Percentiles rank a stretch among this genome's conserved stretches.
Conservation (phyloP, 2,329 filamentous ascomycete species). For the Pseudodiploospora longispora region DNA sequence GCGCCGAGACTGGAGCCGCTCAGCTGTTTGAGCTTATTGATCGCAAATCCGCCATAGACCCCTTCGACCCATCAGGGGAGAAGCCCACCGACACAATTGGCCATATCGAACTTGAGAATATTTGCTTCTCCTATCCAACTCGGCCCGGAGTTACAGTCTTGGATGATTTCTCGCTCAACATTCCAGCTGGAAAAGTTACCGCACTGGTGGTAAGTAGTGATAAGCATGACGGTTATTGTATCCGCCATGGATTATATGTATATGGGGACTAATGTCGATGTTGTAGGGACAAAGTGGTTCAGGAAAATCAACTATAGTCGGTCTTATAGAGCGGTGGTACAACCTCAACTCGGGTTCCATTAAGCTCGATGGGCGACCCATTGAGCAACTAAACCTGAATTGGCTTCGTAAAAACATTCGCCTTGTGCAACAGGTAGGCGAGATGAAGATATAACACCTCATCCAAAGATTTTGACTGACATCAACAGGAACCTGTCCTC, state of each 20-base stretch:
- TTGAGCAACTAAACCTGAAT: slow-evolving; percentile 27
- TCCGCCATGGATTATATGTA: background rate
- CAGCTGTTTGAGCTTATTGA: slow-evolving; percentile 32
- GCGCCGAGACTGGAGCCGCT: slow-evolving; percentile 26
- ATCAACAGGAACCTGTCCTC: slow-evolving; percentile 32
- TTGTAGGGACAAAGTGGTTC: slow-evolving; percentile 27
- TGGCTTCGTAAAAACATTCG: slow-evolving; percentile 30
- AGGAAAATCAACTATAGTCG: slow-evolving; percentile 32
- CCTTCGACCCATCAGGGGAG: slow-evolving; percentile 24
- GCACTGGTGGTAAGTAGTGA: slow-evolving; percentile 27
- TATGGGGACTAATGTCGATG: background rate
- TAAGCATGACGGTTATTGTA: background rate
- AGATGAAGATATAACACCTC: background rate
- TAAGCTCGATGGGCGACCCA: slow-evolving; percentile 26
- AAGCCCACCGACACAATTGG: slow-evolving; percentile 21
- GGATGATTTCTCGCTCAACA: slow-evolving; percentile 31
- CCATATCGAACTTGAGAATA: slow-evolving; percentile 28
- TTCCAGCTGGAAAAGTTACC: slow-evolving; percentile 38
- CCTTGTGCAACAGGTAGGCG: slow-evolving; percentile 26
- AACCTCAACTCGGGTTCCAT: slow-evolving; percentile 25
- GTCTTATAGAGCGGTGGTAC: slow-evolving; percentile 32
- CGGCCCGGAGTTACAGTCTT: slow-evolving; percentile 34
- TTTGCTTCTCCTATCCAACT: slow-evolving; percentile 38
- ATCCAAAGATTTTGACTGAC: background rate
- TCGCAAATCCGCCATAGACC: slow-evolving; percentile 27